Base-by-base conservation (phyloP, 257 asterid species). In the Cinchona pubescens region DNA sequence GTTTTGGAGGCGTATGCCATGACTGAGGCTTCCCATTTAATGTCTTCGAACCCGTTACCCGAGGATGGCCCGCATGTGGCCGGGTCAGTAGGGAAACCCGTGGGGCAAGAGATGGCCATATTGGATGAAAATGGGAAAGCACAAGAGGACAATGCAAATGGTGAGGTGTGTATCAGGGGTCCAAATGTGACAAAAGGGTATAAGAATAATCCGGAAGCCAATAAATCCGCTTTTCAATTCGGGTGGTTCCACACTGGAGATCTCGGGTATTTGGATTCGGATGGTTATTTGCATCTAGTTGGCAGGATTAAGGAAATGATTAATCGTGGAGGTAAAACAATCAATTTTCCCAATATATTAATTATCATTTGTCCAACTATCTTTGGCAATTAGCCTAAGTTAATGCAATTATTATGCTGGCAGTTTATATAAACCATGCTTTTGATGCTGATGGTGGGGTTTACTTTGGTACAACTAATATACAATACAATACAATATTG, bases 201-300 rank as follows among this genome's bases (percentile, higher is more conserved):
- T 74, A 93, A 91, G 90, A 87, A 93, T 55, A 93, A 93, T 78
- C 86, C 88, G 0, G 98, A 90, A 73, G 97, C 98, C 2, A 91
- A 88, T 74, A 88, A 88, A 81, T 85, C 96, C 3, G 98, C 90
- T 72, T 93, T 88, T 79, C 79, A 68, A 58, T 93, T 85, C 77
- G 96, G 96, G 30, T 93, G 98, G 98, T 93, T 93, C 82, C 98
- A 90, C 53, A 91, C 98, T 0, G 98, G 98, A 53, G 98, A 93
- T 51, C 48, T 88, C 35, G 98, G 98, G 7, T 90, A 67, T 82
- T 76, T 91, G 3, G 98, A 91, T 77, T 80, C 90, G 0, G 93
- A 93, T 72, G 97, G 97, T 15, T 91, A 90, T 74, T 81, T 93
- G 86, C 96, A 91, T 87, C 97, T 93, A 29, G 98, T 93, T 76